phyloP scores from a whole-genome alignment of 2,329 filamentous ascomycete genomes.

The Pseudogymnoascus verrucosus region DNA sequence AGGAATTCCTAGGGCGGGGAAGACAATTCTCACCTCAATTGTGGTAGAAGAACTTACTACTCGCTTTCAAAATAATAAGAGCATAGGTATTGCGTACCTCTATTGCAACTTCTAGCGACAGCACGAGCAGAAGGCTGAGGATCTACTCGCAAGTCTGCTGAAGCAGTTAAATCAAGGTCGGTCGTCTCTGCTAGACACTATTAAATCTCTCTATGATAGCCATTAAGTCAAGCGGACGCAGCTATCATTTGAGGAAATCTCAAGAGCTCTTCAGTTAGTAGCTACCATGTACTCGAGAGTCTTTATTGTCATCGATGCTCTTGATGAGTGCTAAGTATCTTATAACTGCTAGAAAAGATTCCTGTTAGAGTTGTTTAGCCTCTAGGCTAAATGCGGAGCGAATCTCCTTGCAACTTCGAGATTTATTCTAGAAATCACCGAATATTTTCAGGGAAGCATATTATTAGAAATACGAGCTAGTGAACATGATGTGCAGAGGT shows the following conservation, averaged over 20 bases:
- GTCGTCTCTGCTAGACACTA: constrained; percentile 11
- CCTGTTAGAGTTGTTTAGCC: neutral
- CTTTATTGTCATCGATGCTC: constrained; percentile 11
- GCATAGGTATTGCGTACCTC: constrained; percentile 24
- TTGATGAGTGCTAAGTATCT: constrained; percentile 12
- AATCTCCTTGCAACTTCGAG: no score
- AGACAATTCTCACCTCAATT: constrained; percentile 13
- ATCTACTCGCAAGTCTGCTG: constrained; percentile 25
- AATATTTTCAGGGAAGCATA: no score
- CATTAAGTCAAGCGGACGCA: constrained; percentile 18
- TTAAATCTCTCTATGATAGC: constrained; percentile 21
- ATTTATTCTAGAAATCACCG: no score
- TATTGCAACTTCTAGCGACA: constrained; percentile 18
- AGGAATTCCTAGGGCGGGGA: constrained; percentile 14
- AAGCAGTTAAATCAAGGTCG: constrained; percentile 25
- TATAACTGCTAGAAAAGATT: constrained; percentile 7
- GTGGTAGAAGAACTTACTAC: constrained; percentile 8
- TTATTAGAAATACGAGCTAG: no score
- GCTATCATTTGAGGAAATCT: constrained; percentile 21
- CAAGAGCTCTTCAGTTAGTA: constrained; percentile 17
- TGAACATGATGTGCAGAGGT: no score
- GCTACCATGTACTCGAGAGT: constrained; percentile 16
- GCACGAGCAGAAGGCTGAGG: constrained; percentile 19
- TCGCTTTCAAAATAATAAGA: neutral
- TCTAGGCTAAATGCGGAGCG: no score